phyloP scores from a whole-genome alignment of 768 basidiomycete species.

The Russula ochroleuca region DNA sequence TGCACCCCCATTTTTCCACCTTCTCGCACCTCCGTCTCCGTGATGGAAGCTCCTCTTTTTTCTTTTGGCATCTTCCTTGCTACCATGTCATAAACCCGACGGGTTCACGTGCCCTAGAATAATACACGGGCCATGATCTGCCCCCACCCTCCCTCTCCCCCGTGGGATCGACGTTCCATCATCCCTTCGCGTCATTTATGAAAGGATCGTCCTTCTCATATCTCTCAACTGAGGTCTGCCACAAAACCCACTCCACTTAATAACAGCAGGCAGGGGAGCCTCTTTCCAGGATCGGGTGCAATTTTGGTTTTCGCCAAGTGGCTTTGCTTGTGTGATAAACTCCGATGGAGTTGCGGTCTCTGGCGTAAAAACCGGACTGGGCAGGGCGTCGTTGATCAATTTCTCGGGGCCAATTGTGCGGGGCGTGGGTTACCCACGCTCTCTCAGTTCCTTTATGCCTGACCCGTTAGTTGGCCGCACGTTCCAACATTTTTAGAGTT shows the following conservation, averaged over 20 bases:
- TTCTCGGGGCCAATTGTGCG: slow-evolving; percentile 1
- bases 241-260: neutral
- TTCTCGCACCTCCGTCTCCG: slow-evolving; percentile 5
- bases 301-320: neutral
- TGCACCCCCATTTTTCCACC: neutral
- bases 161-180: slow-evolving; percentile 11
- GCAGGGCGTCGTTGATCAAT: slow-evolving; percentile 20
- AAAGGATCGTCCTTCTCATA: neutral
- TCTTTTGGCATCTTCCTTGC: slow-evolving; percentile 5
- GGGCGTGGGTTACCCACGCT: slow-evolving; percentile 7
- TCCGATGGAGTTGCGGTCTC: neutral
- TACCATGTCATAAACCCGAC: neutral
- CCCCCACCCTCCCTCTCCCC: neutral
- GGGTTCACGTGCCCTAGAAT: neutral
- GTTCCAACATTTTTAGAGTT: slow-evolving; percentile 4
- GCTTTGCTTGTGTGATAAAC: neutral
- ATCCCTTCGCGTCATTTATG: neutral
- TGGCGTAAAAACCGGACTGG: neutral
- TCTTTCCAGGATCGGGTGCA: neutral
- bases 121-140: slow-evolving; percentile 6
- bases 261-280: neutral
- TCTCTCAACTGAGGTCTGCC: neutral
- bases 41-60: neutral
- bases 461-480: neutral
- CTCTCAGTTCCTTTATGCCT: neutral